Base-by-base conservation (phyloP, 176 grass and related monocot species). In the Aegilops umbellulata region DNA sequence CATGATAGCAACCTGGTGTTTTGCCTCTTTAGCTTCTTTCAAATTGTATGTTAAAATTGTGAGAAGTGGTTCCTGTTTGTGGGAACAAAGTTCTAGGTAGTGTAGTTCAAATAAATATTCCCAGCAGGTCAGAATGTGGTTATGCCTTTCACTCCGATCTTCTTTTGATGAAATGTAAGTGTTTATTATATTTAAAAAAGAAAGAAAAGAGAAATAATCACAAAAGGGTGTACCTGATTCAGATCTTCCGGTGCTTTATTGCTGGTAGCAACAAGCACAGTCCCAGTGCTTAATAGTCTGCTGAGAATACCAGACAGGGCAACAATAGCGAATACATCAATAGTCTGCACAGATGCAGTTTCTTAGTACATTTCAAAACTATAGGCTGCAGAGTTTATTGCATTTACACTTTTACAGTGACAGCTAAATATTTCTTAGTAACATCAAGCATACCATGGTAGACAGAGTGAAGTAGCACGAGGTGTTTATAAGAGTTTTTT, bases 301-400 rank as follows among this genome's bases (percentile, higher is more conserved):
- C 92, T 95, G 42, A 94, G 60, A 92, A 94, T 92, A 85, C 93
- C 90, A 84, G 96, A 95, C 53, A 98, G 87, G 42, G 93, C 93
- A 10, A 98, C 90, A 53, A 98, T 86, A 44, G 96, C 96, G 90
- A 98, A 98, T 66, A 95, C 93, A 92, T 98, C 91, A 23, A 98
- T 89, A n/a, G 91, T 94, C 96, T 95, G 88, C 82, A 65, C 16
- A 95, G 62, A 85, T 66, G 39, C 53, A 77, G 27, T 39, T 78
- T 27, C 32, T 86, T 34, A 57, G 55, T 65, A 4, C 25, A 83
- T 42, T 36, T 20, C 47, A 89, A 15, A 3, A 12, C 17, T 31
- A 1, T 24, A 82, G 41, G 16, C 75, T 16, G 3, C 29, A 44
- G 9, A 65, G 17, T 10, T 34, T 74, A 44, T 26, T 78, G 14